Base-by-base conservation (phyloP, 768 basidiomycete genomes). In the Phlegmacium glaucopus region DNA sequence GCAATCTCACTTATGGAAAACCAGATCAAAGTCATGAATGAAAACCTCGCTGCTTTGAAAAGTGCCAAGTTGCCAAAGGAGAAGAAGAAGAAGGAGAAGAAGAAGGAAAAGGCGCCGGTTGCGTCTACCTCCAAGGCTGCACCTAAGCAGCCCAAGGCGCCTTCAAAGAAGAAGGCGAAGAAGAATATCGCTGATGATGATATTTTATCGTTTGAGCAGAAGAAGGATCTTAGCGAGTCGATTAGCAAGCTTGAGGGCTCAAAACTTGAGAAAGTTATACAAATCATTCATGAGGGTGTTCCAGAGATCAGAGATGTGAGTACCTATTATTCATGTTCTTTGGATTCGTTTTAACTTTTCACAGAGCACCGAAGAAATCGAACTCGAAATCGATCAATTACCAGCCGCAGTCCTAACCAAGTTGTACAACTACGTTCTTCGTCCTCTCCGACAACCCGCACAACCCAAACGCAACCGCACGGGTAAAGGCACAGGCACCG, bases 161-260 rank as follows among this genome's bases (percentile, higher is more conserved):
- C 72, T 11, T 58, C 73, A 34, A 83, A 82, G 70, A 84, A 83
- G 68, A 80, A 77, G 59, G 55, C 68, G 28, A 89, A 88, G 75
- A 87, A 87, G 63, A 73, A 75, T 32, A 64, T 82, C 37, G 68
- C 78, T 9, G 88, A 91, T 55, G 87, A 90, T 57, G 90, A 93
- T 48, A 83, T 86, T 39, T 76, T 97, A 30, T 87, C 90, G 43
- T 90, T 95, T 64, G 91, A 93, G 55, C 95, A 98, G 75, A 99
- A 99, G 85, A 94, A 96, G 69, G 93, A 97, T 62, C 73, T 99
- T 47, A 95, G 94, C 60, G 94, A 97, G 67, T 90, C 93, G 43
- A 99, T 99, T 55, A 78, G 79, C 50, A 79, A 79, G 59, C 80
- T 96, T 18, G 91, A 96, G 54, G 93, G 85, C 16, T 64, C 76